Evolutionary conservation across 1,139 yeast species (phyloP), one percentile per base, ranked within the genome.

Genomic region (Meyerozyma sp.): DNA sequence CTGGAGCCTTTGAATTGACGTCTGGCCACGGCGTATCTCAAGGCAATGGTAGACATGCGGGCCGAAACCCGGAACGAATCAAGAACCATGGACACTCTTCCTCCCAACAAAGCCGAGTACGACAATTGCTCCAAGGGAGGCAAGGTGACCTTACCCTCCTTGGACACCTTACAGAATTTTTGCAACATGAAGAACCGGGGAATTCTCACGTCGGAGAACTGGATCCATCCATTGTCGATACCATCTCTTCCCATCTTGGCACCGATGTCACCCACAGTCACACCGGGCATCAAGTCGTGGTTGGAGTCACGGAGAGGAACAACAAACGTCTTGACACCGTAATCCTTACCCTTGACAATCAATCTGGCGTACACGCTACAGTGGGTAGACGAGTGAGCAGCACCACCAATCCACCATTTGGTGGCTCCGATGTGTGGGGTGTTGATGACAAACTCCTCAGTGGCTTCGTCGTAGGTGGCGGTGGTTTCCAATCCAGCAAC

Each of bases 331-430:
- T 72, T 72, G 49, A 72, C 75, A 50, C 77, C 77, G 52, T 70
- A 71, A 54, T 72, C 77, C 55, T 68, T 59, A 40, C 73, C 75
- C 44, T 67, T 57, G 44, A 72, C 75, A 43, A 66, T 63, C 50
- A 71, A 66, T 48, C 77, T 56, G 38, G 76, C 77, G 54, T 72
- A 72, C 42, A 63, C 70, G 21, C 68, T 44, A 46, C 70, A 61
- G 55, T 71, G 77, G 39, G 77, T 69, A 39, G 77, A 67, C n/a
- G 75, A 67, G 56, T 72, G 77, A 41, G 77, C 76, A 45, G 77
- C 76, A 53, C 77, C 77, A 43, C 77, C 77, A 43, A 72, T 72
- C 77, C 77, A 72, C 77, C 77, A 72, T 55, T 72, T 72, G 49
- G 77, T 70, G 48, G 77, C 77, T 54, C 77, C 75, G 52, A 71